Conservation (phyloP, 2,329 filamentous ascomycete genomes). For the Lachnellula hyalina region DNA sequence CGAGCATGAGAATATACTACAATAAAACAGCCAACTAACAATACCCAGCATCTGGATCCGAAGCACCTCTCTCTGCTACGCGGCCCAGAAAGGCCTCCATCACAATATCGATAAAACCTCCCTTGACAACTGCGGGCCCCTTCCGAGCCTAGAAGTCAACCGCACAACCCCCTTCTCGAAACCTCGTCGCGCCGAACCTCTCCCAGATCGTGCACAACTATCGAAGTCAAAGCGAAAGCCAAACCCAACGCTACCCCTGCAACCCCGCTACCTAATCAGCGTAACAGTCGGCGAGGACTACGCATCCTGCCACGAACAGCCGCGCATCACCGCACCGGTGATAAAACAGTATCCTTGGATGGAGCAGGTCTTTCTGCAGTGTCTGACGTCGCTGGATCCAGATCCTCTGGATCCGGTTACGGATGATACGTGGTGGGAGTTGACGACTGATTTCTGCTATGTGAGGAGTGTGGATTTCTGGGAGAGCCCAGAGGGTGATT, state of each 20-base stretch:
- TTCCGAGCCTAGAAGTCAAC: constrained; percentile 19
- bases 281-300: constrained; percentile 20
- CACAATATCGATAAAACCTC: constrained; percentile 8
- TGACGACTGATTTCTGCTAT: constrained; percentile 22
- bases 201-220: background rate
- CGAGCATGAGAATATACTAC: no score
- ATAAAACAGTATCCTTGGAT: constrained; percentile 7
- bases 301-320: constrained; percentile 11
- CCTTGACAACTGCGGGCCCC: constrained; percentile 20
- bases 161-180: constrained; percentile 1
- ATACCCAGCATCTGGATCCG: constrained; percentile 14
- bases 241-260: no score
- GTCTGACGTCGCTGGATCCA: background rate
- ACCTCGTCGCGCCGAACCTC: background rate
- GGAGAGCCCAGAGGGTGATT: constrained; percentile 7
- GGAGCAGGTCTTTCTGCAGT: constrained; percentile 8
- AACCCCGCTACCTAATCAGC: constrained; percentile 12
- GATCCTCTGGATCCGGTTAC: background rate
- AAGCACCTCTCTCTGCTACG: constrained; percentile 19
- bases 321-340: background rate
- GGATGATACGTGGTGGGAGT: constrained; percentile 14
- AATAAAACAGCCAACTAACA: background rate
- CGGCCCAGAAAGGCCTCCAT: constrained; percentile 13
- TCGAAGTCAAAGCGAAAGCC: background rate
- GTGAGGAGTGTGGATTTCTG: constrained; percentile 18